Base-by-base conservation (phyloP, 2,329 filamentous ascomycete genomes). In the Fusarium incarnatum region DNA sequence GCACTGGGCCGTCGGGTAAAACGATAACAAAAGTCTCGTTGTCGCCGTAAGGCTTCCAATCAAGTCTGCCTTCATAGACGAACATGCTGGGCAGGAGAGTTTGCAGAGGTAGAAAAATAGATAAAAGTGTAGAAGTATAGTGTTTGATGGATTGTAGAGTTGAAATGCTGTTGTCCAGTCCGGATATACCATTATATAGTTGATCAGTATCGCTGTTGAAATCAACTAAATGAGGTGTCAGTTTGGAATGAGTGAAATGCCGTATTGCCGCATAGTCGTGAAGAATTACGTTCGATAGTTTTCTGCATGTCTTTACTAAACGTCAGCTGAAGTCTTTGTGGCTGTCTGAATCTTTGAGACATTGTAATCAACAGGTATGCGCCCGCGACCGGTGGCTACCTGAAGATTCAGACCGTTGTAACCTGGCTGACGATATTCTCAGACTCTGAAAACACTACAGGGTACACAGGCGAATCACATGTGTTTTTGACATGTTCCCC, bases 11-110 rank as follows among this genome's bases (percentile, higher is more conserved):
- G 0, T 57, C 55, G 6, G 70, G 70, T 4, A 73, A 7, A 18
- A 68, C 6, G 20, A 73, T 56, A 10, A 37, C 54, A 23, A 68
- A 70, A 1, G 67, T 70, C 28, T 73, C 70, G 16, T 72, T 55
- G 15, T 57, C 32, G 23, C 34, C 67, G n/a, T 68, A 68, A 40
- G 23, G 45, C 16, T 41, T 44, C 70, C 70, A 73, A 4, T 65
- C 47, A 25, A 73, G 67, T 47, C 57, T 71, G 47, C 70, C 70
- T n/a, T 34, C 20, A 13, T 73, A 73, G 22, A 72, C 48, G 22
- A 60, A 70, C 70, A 72, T 73, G 0, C 5, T 41, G 32, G 9
- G 32, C 16, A 18, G 7, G 11, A 15, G 4, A 47, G 7, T 20
- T 0, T 18, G 32, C 5, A 10, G 5, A 30, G 23, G 13, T 20